Conservation (phyloP, 129 eudicot species). For the Tanacetum coccineum region DNA sequence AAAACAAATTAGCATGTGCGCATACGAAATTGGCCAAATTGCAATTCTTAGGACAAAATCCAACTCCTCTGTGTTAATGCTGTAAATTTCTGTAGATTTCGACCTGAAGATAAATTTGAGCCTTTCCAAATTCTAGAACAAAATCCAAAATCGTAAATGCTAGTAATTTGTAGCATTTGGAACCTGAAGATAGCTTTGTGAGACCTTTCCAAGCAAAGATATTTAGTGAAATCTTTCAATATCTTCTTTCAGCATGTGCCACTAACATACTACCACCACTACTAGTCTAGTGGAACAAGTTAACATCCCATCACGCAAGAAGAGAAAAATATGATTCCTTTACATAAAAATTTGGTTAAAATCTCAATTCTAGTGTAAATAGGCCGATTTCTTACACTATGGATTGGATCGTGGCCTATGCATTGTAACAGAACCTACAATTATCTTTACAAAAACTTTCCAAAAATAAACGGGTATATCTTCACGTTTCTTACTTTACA, state of each 20-base stretch:
- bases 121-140: no score
- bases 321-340: neutral
- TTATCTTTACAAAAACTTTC: neutral
- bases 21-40: no score
- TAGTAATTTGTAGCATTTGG: neutral
- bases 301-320: no score
- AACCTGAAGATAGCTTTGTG: neutral
- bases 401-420: neutral
- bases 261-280: neutral
- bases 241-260: neutral
- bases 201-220: neutral
- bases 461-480: neutral
- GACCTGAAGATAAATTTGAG: no score
- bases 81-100: no score
- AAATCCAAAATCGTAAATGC: no score
- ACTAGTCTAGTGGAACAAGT: no score
- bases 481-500: neutral
- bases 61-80: no score
- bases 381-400: neutral
- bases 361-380: neutral
- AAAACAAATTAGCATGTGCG: no score
- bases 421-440: neutral
- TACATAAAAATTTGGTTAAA: neutral
- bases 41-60: no score
- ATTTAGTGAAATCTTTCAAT: neutral